Percentiles rank a stretch among this genome's conserved stretches.
Evolutionary conservation across 352 stramenopile genomes (phyloP).

Genomic region (Phytophthora rubi): DNA sequence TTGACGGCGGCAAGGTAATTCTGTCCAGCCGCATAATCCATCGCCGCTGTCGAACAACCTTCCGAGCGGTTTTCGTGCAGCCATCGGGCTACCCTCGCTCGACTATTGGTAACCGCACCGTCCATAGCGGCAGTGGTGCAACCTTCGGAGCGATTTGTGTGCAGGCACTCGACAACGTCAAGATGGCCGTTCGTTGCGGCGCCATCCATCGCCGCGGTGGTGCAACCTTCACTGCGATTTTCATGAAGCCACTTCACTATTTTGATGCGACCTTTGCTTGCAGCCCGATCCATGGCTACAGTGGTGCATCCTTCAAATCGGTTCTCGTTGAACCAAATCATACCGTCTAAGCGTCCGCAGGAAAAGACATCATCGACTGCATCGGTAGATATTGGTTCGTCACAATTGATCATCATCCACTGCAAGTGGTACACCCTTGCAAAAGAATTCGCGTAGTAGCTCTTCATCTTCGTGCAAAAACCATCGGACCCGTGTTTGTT

Average conservation of each 20-base stretch:
- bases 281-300: neutral
- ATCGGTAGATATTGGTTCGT: slow-evolving; percentile 16
- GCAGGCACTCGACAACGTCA: slow-evolving; percentile 15
- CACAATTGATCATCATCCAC: slow-evolving; percentile 24
- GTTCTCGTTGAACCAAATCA: neutral
- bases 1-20: slow-evolving; percentile 11
- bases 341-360: neutral
- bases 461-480: too few species aligned
- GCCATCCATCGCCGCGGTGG: slow-evolving; percentile 19
- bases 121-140: slow-evolving; percentile 23
- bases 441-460: neutral
- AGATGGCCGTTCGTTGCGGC: slow-evolving; percentile 8
- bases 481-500: too few species aligned
- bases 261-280: neutral
- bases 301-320: neutral
- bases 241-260: neutral
- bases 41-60: slow-evolving; percentile 23
- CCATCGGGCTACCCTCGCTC: slow-evolving; percentile 4
- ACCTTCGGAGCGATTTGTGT: slow-evolving; percentile 18
- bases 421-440: neutral
- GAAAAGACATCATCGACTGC: slow-evolving; percentile 25
- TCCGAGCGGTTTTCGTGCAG: slow-evolving; percentile 22
- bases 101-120: slow-evolving; percentile 11
- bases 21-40: slow-evolving; percentile 19
- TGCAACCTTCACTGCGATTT: slow-evolving; percentile 10